Percentiles rank a stretch among this genome's conserved stretches.
These are phyloP conservation scores for Wickerhamomyces xylosicus DNA, from an alignment of 805 yeast genomes.

Conservation along the genomic window DNA sequence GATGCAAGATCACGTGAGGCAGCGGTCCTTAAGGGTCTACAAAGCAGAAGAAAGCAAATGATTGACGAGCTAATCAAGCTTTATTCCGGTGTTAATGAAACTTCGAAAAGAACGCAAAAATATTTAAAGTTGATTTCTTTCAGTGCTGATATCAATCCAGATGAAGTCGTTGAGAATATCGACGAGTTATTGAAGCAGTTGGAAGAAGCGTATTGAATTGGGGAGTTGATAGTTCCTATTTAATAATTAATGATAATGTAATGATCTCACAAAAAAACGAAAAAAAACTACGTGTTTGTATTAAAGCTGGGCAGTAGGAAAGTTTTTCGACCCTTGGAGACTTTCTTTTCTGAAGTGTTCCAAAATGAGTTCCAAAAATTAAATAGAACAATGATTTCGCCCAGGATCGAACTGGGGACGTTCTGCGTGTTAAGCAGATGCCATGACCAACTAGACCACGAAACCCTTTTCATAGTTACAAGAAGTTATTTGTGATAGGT, in stretches of 20 bases:
- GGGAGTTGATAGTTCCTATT: not conserved
- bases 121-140: conserved; percentile 59
- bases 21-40: conserved; percentile 29
- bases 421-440: conserved; percentile 99
- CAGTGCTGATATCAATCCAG: conserved; percentile 56
- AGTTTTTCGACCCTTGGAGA: not conserved
- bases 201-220: conserved; percentile 5
- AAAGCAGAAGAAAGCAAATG: conserved; percentile 28
- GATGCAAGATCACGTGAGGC: conserved; percentile 15
- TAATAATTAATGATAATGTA: not conserved
- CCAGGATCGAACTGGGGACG: conserved; percentile 99
- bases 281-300: not conserved
- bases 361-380: not conserved
- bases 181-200: conserved; percentile 42
- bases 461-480: conserved; percentile 61
- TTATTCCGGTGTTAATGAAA: conserved; percentile 19
- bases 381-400: conserved; percentile 77
- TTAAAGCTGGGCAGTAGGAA: not conserved
- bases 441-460: conserved; percentile 99
- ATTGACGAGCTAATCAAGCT: conserved; percentile 24
- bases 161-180: conserved; percentile 57
- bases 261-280: not conserved
- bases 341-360: too few species aligned
- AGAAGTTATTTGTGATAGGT: too few species aligned
- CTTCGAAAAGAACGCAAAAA: conserved; percentile 46